Base-by-base conservation (phyloP, 192 early-diverging fungal species). In the Neocallimastix lanati region DNA sequence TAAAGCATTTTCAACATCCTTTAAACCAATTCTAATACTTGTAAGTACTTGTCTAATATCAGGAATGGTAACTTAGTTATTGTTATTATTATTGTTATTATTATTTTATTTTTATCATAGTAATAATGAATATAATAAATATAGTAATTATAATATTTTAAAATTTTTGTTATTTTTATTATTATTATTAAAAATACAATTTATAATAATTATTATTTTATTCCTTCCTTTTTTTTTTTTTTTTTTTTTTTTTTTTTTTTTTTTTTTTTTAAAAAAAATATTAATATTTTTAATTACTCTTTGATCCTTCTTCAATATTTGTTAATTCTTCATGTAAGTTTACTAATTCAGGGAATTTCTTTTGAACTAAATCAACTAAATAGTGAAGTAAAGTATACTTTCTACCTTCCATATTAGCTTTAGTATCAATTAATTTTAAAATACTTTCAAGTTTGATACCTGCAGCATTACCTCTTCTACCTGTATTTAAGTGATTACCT, bases 331-430 rank as follows among this genome's bases (percentile, higher is more conserved):
- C 82, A 58, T 91, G 78, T 80, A 94, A 93, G 0, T 84, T 83
- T 15, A 92, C 82, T 0, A 92, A 79, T 1, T 86, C 85, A 21
- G 92, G 92, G 76, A 93, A 84, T 40, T 88, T 92, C 13, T 86
- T 83, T 81, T 94, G 91, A 12, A 92, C 89, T 25, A 88, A 88
- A 67, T 86, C 84, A 3, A 88, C 89, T 38, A 95, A 86, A 81
- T 94, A 94, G 78, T 95, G 94, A 80, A 95, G 82, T 40, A 95
- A 81, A 2, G 94, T 94, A 40, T 88, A 90, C 76, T 90, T 90
- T 80, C 92, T 90, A 28, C 91, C 91, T 15, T 90, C 89, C 7
- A 50, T 50, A 50, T 50, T 50, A 50, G 91, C 90, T 82, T 95
- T 95, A 30, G 94, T 95, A 78, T 95, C 94, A 76, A 95, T 91